These are phyloP conservation scores for Plasmodium adleri DNA, from an alignment of 169 alveolate species.

Conservation along the genomic window DNA sequence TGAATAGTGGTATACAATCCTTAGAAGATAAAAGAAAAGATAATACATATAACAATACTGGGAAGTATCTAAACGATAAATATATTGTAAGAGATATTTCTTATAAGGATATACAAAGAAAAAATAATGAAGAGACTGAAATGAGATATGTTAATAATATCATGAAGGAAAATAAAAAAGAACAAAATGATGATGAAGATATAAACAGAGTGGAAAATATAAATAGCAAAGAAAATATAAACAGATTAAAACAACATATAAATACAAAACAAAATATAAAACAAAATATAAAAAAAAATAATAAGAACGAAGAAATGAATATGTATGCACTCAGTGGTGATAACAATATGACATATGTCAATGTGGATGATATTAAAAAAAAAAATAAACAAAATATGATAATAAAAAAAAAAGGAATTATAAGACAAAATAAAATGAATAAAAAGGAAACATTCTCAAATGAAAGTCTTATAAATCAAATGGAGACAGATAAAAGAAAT, in stretches of 20 bases:
- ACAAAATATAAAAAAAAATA: background rate
- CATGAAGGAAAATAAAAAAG: background rate
- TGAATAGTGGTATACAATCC: background rate
- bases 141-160: too few species aligned
- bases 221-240: background rate
- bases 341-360: background rate
- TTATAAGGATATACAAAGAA: background rate
- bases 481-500: background rate
- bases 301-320: background rate
- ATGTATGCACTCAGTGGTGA: background rate
- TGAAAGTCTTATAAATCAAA: background rate
- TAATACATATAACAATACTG: background rate
- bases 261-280: background rate
- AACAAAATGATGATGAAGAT: background rate
- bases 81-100: background rate
- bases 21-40: slow-evolving; percentile 1
- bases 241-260: background rate
- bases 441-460: background rate
- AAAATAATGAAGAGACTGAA: background rate
- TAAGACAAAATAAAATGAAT: background rate
- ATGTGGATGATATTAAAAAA: background rate
- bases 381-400: too few species aligned
- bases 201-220: background rate
- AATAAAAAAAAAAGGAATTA: background rate
- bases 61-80: background rate